Evolutionary conservation across 202 grass and related monocot genomes (phyloP).

Genomic region (Alloteropsis angusta): DNA sequence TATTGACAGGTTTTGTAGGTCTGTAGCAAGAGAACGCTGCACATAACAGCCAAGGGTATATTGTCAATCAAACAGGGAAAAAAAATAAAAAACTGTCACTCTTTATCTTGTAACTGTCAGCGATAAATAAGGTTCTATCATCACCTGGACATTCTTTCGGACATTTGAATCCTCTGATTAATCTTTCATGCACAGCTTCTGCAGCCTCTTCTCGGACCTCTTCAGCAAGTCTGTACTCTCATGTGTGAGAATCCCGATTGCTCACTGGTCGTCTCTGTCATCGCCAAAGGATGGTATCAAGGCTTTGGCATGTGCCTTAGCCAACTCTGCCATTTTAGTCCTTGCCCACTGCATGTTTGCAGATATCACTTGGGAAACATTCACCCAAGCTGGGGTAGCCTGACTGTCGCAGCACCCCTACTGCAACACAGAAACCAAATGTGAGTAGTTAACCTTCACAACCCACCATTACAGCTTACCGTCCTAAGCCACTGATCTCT

Average conservation of each 20-base stretch:
- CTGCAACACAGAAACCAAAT: conserved; percentile 30
- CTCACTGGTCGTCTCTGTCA: conserved; percentile 62
- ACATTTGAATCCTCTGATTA: conserved; percentile 95
- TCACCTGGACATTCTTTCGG: conserved; percentile 96
- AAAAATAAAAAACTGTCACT: not conserved
- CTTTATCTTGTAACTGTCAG: not conserved
- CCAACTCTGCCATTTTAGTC: conserved; percentile 78
- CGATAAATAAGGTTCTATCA: not conserved
- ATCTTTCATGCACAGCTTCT: conserved; percentile 65
- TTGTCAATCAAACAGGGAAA: not conserved
- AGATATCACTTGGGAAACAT: conserved; percentile 90
- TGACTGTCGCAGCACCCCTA: conserved; percentile 44
- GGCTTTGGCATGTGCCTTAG: conserved; percentile 80
- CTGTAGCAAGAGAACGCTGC: conserved; percentile 90
- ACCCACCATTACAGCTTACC: not conserved
- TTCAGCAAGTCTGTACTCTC: conserved; percentile 82
- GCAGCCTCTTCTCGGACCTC: conserved; percentile 75
- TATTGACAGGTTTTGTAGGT: conserved; percentile 87
- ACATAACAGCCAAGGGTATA: conserved; percentile 13
- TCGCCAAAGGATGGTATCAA: conserved; percentile 96
- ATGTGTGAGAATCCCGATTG: conserved; percentile 71
- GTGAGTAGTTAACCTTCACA: not conserved
- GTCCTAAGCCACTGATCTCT: not conserved
- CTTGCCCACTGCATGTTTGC: conserved; percentile 81
- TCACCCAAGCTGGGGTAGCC: conserved; percentile 92